A percentile compares a stretch with the other conserved stretches of the same genome.
Evolutionary conservation across 2,329 filamentous ascomycete species (phyloP).

Genomic region (Pezicula neosporulosa): DNA sequence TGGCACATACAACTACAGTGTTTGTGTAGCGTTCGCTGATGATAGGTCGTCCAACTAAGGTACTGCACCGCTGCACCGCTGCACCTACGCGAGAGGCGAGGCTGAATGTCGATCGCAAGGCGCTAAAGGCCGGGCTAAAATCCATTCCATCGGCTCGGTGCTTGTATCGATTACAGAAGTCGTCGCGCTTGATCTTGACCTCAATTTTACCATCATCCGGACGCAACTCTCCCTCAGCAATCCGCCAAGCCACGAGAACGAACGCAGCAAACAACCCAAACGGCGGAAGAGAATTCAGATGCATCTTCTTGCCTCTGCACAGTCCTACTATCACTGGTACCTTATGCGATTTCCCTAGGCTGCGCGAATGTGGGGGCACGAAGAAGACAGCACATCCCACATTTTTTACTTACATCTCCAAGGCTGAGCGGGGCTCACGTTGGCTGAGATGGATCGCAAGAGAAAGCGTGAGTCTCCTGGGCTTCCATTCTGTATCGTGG

Average conservation of each 20-base stretch:
- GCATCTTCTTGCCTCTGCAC: conserved; percentile 29
- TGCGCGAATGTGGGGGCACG: conserved; percentile 31
- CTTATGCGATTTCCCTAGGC: conserved; percentile 28
- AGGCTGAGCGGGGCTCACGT: conserved; percentile 15
- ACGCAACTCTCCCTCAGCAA: neutral
- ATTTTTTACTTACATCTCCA: conserved; percentile 10
- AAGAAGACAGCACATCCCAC: conserved; percentile 20
- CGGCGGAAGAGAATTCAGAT: conserved; percentile 25
- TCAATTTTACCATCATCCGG: neutral
- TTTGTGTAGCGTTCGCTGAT: no score
- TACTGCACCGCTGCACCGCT: no score
- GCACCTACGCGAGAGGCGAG: no score
- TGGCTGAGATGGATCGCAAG: conserved; percentile 57
- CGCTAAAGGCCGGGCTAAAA: no score
- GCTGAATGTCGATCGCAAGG: no score
- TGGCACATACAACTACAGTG: no score
- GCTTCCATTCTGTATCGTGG: neutral
- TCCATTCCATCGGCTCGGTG: no score
- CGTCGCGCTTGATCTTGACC: neutral
- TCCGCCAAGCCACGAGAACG: neutral
- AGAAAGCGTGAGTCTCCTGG: conserved; percentile 51
- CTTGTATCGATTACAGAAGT: no score
- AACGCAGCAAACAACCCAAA: conserved; percentile 4
- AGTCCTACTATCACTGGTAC: conserved; percentile 25
- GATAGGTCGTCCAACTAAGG: no score